These are phyloP conservation scores for Naganishia antarctica DNA, from an alignment of 768 basidiomycete genomes.

Conservation along the genomic window DNA sequence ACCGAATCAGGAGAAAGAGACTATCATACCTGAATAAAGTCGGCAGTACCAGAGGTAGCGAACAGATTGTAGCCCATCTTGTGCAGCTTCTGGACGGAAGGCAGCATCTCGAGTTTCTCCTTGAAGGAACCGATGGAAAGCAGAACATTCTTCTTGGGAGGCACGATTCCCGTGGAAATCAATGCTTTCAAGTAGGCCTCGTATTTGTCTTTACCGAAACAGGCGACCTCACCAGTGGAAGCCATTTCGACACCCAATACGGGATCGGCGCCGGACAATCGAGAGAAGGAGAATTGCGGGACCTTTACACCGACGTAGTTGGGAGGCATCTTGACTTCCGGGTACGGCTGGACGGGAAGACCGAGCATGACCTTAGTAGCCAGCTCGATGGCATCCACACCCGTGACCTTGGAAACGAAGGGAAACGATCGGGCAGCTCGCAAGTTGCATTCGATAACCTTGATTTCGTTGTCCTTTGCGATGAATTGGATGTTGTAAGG, in stretches of 20 bases:
- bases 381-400: slow-evolving; percentile 96
- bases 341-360: slow-evolving; percentile 81
- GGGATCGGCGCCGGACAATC: slow-evolving; percentile 93
- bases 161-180: slow-evolving; percentile 89
- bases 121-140: slow-evolving; percentile 95
- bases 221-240: slow-evolving; percentile 97
- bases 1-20: not conserved
- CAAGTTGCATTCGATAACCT: slow-evolving; percentile 98
- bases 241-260: slow-evolving; percentile 99
- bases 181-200: slow-evolving; percentile 97
- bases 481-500: slow-evolving; percentile 99
- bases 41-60: slow-evolving; percentile 92
- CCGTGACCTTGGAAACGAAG: slow-evolving; percentile 97
- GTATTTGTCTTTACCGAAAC: slow-evolving; percentile 95
- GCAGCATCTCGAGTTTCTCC: slow-evolving; percentile 93
- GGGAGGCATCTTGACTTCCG: slow-evolving; percentile 73
- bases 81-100: slow-evolving; percentile 90
- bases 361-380: slow-evolving; percentile 98
- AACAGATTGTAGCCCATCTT: slow-evolving; percentile 92
- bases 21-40: slow-evolving; percentile 64
- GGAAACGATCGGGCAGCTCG: slow-evolving; percentile 97
- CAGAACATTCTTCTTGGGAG: slow-evolving; percentile 94
- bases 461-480: slow-evolving; percentile 99
- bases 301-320: slow-evolving; percentile 99
- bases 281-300: slow-evolving; percentile 98